Evolutionary conservation across 305 asterid genomes (phyloP).

Genomic region (Solanum hybrid): DNA sequence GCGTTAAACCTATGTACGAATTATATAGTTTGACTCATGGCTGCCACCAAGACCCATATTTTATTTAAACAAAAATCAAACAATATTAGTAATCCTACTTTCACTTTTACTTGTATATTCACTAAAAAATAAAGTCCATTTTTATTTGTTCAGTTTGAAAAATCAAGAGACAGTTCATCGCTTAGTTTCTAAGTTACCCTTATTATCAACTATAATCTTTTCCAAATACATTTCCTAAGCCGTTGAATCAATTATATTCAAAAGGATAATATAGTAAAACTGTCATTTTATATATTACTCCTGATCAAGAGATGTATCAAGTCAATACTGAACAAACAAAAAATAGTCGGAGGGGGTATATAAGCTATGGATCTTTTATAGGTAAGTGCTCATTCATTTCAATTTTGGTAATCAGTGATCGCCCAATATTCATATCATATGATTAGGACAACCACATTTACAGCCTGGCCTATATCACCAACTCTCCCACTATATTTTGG

Average conservation of each 20-base stretch:
- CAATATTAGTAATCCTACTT: too few species aligned
- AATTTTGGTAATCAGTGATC: not conserved
- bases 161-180: not conserved
- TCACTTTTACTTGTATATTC: not conserved
- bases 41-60: not conserved
- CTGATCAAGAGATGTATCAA: fast-evolving
- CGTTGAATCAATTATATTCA: not conserved
- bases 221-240: not conserved
- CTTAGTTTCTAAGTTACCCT: not conserved
- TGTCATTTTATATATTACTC: not conserved
- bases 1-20: too few species aligned
- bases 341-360: not conserved
- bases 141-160: not conserved
- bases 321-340: not conserved
- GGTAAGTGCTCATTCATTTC: not conserved
- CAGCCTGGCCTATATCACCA: not conserved
- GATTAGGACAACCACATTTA: not conserved
- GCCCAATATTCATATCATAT: not conserved
- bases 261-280: not conserved
- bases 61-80: too few species aligned
- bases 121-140: too few species aligned
- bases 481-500: not conserved
- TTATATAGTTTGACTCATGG: not conserved
- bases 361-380: not conserved
- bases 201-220: not conserved